phyloP scores from a whole-genome alignment of 192 early-diverging fungal species.

The Coemansia sp. region DNA sequence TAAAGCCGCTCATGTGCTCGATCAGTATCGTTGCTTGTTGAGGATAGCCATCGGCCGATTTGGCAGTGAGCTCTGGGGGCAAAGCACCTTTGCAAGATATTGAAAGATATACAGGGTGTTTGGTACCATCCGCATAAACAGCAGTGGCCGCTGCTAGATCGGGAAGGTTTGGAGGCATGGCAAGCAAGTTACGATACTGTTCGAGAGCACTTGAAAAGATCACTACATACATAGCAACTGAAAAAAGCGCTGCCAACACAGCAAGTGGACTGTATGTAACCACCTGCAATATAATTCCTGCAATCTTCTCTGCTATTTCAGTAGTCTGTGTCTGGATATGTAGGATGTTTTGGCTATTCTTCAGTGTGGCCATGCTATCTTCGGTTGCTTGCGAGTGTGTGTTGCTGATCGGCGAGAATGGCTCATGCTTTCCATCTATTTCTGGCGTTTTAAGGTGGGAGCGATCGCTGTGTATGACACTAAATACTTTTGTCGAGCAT shows the following conservation, averaged over 20 bases:
- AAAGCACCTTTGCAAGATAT: constrained; percentile 25
- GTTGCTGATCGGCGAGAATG: neutral
- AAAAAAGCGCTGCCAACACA: neutral
- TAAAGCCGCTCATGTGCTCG: constrained; percentile 38
- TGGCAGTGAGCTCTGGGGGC: neutral
- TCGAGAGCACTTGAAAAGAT: constrained; percentile 12
- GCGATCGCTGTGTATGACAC: neutral
- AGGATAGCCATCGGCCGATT: constrained; percentile 1
- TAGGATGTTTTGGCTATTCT: neutral
- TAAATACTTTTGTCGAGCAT: neutral
- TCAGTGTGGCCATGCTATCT: constrained; percentile 1
- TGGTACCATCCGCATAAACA: constrained; percentile 13
- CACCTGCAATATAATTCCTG: neutral
- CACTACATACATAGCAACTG: constrained; percentile 12
- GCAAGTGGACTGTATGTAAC: constrained; percentile 6
- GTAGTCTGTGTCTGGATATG: neutral
- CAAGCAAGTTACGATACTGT: neutral
- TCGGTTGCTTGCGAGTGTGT: neutral
- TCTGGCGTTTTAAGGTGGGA: neutral
- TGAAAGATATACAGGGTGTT: constrained; percentile 17
- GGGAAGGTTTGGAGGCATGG: neutral
- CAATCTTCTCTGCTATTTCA: neutral
- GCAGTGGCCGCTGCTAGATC: neutral
- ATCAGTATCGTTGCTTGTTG: constrained; percentile 29
- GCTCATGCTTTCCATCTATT: neutral